Evolutionary conservation across 352 stramenopile genomes (phyloP), one percentile per base, ranked within the genome.

Genomic region (Phytopythium aichiense): DNA sequence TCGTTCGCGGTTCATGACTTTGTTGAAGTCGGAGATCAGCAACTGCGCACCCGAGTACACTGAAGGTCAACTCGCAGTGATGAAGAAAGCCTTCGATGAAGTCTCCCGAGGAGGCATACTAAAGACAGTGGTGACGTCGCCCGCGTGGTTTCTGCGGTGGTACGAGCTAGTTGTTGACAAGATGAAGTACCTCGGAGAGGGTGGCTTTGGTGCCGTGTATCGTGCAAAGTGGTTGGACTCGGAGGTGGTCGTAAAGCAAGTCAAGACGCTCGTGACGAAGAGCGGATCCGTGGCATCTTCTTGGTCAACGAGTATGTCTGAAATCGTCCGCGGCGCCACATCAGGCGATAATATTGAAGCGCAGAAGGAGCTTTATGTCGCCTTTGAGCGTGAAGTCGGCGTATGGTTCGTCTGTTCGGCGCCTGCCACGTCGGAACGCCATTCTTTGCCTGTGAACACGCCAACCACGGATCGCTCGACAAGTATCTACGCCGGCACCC

Each of bases 401-500:
- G 30, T 67, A 48, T 67, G 28, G 55, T 67, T 31, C 48, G 48
- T 2, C 43, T 67, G 16, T 67, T 49, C 48, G 54, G 61, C 6
- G 55, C 61, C 6, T 67, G 61, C 18, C 61, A 67, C 23, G 45
- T 65, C 22, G 31, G 40, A 9, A 30, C 37, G 43, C 43, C 58
- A 0, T 65, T 65, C n/a, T 69, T 65, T 38, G 58, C 64, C 5
- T 61, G 63, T 13, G 63, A 68, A 4, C 58, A 53, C 23, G 56
- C 57, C 8, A 20, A 43, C 9, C 13, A 25, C 49, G 58, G 63
- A 0, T 55, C 64, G n/a, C 58, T 65, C 3, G 63, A 69, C 15
- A 18, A 62, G 16, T 65, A 65, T 6, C 33, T 62, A 23, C 35
- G 38, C n/a, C 13, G 22, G 30, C 51, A 61, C 56, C 51, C 57